A percentile compares a stretch with the other conserved stretches of the same genome.
These are phyloP conservation scores for Ophioceras dolichostomum DNA, from an alignment of 2,329 filamentous ascomycete genomes.

Conservation along the genomic window DNA sequence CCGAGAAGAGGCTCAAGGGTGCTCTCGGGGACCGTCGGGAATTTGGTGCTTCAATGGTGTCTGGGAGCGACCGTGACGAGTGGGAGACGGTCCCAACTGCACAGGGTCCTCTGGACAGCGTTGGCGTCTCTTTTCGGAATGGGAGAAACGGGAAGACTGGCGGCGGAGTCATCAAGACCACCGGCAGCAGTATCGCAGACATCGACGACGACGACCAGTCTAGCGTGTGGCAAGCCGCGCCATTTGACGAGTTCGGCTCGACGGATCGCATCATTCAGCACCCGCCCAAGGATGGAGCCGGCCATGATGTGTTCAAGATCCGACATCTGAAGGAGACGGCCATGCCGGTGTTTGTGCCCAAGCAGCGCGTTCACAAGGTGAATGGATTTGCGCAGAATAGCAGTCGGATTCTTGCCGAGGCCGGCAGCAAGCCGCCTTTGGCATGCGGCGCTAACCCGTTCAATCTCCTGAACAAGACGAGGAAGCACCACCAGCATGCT, in stretches of 20 bases:
- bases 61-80: constrained; percentile 19
- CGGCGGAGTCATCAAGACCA: constrained; percentile 6
- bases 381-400: constrained; percentile 18
- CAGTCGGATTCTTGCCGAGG: too few relatives aligned
- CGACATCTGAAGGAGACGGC: constrained; percentile 10
- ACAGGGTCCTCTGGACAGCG: constrained; percentile 9
- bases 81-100: constrained; percentile 25
- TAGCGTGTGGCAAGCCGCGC: too few relatives aligned
- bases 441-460: constrained; percentile 1
- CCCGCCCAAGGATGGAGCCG: constrained; percentile 4
- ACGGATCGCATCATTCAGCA: constrained; percentile 15
- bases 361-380: constrained; percentile 17
- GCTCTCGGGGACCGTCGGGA: constrained; percentile 2
- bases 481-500: neutral
- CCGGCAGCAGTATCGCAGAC: constrained; percentile 31
- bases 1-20: neutral
- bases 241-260: constrained; percentile 12
- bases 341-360: constrained; percentile 15
- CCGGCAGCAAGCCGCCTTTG: too few relatives aligned
- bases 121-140: neutral
- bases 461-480: neutral
- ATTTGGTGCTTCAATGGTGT: neutral
- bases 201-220: constrained; percentile 21
- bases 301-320: constrained; percentile 7
- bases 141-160: too few relatives aligned